These are phyloP conservation scores for Parachaetomium inaequale DNA, from an alignment of 495 filamentous ascomycete genomes.

Conservation along the genomic window DNA sequence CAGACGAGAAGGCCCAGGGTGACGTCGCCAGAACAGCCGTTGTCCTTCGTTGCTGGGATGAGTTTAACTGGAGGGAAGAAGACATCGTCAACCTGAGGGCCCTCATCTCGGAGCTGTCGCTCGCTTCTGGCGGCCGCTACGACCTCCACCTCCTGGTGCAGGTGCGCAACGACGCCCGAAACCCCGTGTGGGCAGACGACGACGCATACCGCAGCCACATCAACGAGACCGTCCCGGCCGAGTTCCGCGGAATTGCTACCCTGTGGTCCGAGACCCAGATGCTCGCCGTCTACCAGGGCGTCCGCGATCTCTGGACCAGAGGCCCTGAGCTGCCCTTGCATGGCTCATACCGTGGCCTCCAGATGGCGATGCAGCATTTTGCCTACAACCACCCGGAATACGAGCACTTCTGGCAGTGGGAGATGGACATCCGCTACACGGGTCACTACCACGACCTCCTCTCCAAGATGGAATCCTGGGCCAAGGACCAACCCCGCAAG, in stretches of 20 bases:
- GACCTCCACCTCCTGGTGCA: slow-evolving; percentile 77
- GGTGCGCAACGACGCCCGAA: slow-evolving; percentile 60
- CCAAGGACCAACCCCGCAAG: slow-evolving; percentile 79
- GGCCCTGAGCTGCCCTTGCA: slow-evolving; percentile 69
- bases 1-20: slow-evolving; percentile 24
- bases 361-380: slow-evolving; percentile 93
- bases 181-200: slow-evolving; percentile 62
- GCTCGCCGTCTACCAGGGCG: slow-evolving; percentile 76
- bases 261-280: slow-evolving; percentile 94
- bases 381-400: slow-evolving; percentile 87
- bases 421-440: slow-evolving; percentile 94
- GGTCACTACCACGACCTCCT: slow-evolving; percentile 96
- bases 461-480: slow-evolving; percentile 67
- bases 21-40: slow-evolving; percentile 60
- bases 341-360: slow-evolving; percentile 84
- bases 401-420: slow-evolving; percentile 97
- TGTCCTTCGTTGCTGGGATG: slow-evolving; percentile 71
- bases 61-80: slow-evolving; percentile 63
- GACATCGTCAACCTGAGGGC: slow-evolving; percentile 68
- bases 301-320: slow-evolving; percentile 68
- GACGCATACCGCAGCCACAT: slow-evolving; percentile 57
- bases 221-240: slow-evolving; percentile 67
- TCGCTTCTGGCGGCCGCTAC: slow-evolving; percentile 76
- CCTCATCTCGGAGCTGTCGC: slow-evolving; percentile 69
- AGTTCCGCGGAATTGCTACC: slow-evolving; percentile 83